Evolutionary conservation across 179 eudicot genomes (phyloP).

Genomic region (Nepenthes alata): DNA sequence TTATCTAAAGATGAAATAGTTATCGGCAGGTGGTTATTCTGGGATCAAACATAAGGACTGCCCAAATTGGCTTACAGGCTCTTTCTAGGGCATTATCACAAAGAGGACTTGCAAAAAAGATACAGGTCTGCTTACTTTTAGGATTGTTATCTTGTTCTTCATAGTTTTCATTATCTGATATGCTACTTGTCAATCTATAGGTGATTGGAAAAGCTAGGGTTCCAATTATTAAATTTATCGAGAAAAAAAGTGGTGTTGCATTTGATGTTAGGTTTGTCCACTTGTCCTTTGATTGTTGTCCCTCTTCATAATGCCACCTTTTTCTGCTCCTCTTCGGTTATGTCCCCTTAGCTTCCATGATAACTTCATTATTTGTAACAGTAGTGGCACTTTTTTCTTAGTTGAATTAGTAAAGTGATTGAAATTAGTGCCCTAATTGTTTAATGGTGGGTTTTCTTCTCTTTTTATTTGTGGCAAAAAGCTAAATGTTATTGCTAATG

Average conservation of each 20-base stretch:
- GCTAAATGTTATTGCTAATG: no score
- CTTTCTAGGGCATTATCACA: slow-evolving; percentile 85
- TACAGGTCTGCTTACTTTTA: slow-evolving; percentile 51
- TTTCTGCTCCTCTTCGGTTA: background rate
- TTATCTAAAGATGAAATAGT: background rate
- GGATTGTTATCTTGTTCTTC: background rate
- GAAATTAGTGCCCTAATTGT: no score
- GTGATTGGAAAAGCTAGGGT: slow-evolving; percentile 93
- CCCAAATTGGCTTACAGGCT: slow-evolving; percentile 81
- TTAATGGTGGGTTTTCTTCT: no score
- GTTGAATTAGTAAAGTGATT: no score
- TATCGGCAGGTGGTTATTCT: slow-evolving; percentile 65
- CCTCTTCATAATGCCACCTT: background rate
- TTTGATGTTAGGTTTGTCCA: slow-evolving; percentile 75
- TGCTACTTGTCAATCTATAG: slow-evolving; percentile 21
- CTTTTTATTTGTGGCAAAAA: no score
- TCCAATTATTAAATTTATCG: slow-evolving; percentile 90
- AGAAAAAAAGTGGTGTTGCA: slow-evolving; percentile 66
- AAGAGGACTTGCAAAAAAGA: slow-evolving; percentile 78
- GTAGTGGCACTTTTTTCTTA: no score
- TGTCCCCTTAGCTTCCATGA: background rate
- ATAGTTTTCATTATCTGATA: background rate
- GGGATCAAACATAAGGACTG: slow-evolving; percentile 63
- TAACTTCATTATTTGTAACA: no score
- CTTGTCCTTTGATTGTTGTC: slow-evolving; percentile 2